Percentiles rank a stretch among this genome's conserved stretches.
Conservation (phyloP, 1,284 basidiomycete species). For the Cryptococcus jaspeensis region DNA sequence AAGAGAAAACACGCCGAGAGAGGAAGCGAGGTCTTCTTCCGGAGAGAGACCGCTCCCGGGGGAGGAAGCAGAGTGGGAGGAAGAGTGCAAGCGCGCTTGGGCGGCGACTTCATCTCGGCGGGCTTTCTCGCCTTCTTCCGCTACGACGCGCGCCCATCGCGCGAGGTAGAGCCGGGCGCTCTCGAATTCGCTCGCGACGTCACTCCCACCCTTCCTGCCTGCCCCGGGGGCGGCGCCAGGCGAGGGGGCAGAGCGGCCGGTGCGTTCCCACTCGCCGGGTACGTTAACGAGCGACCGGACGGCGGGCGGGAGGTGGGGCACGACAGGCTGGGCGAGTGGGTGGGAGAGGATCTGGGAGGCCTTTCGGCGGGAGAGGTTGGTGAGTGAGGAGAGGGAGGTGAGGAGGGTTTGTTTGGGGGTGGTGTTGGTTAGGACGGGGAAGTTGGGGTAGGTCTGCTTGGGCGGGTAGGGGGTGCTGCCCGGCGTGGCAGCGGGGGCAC, state of each 20-base stretch:
- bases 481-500: slow-evolving; percentile 2
- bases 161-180: slow-evolving; percentile 94
- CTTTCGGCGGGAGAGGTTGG: slow-evolving; percentile 79
- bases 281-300: slow-evolving; percentile 80
- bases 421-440: slow-evolving; percentile 20
- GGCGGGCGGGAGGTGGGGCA: slow-evolving; percentile 89
- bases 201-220: slow-evolving; percentile 50
- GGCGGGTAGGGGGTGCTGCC: slow-evolving; percentile 57
- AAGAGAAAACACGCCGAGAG: slow-evolving; percentile 84
- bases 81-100: slow-evolving; percentile 26
- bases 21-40: slow-evolving; percentile 63
- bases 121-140: slow-evolving; percentile 88
- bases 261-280: slow-evolving; percentile 64
- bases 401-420: slow-evolving; percentile 53
- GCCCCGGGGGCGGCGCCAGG: too few relatives aligned
- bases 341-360: slow-evolving; percentile 90
- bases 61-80: background rate
- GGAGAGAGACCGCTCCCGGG: slow-evolving; percentile 23
- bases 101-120: slow-evolving; percentile 64
- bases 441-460: slow-evolving; percentile 53
- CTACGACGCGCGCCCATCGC: slow-evolving; percentile 88
- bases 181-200: slow-evolving; percentile 72
- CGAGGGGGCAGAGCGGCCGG: slow-evolving; percentile 55
- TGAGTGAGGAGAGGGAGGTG: slow-evolving; percentile 84
- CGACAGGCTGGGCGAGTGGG: slow-evolving; percentile 87